Percentiles rank a stretch among this genome's conserved stretches.
These are phyloP conservation scores for Melaleuca alternifolia DNA, from an alignment of 345 rosid genomes.

Conservation along the genomic window DNA sequence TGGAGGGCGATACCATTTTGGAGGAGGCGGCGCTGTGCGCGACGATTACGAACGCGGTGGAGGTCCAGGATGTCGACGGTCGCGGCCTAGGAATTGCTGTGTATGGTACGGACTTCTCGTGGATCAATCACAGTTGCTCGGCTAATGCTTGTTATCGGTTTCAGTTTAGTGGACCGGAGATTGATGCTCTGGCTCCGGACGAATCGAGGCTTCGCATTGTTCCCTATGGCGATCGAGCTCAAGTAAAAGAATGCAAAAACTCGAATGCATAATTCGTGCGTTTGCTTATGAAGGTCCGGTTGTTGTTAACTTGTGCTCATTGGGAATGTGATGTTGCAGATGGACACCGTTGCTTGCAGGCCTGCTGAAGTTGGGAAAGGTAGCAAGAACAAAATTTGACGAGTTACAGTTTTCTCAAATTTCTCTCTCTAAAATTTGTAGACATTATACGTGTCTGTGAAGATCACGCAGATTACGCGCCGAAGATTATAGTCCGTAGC, in stretches of 20 bases:
- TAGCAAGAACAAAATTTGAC: background rate
- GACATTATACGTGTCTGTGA: background rate
- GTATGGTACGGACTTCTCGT: slow-evolving; percentile 50
- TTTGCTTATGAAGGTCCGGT: background rate
- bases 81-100: slow-evolving; percentile 52
- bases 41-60: slow-evolving; percentile 72
- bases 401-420: background rate
- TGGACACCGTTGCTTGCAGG: slow-evolving; percentile 4
- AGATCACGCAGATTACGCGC: slow-evolving; percentile 31
- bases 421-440: background rate
- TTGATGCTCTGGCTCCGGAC: background rate
- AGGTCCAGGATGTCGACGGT: slow-evolving; percentile 56
- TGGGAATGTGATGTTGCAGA: slow-evolving; percentile 18
- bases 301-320: background rate
- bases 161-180: slow-evolving; percentile 15
- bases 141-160: slow-evolving; percentile 79
- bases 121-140: slow-evolving; percentile 90
- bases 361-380: slow-evolving; percentile 16
- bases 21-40: slow-evolving; percentile 52
- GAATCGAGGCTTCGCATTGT: slow-evolving; percentile 9
- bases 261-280: background rate
- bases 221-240: slow-evolving; percentile 12
- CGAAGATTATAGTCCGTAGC: slow-evolving; percentile 48
- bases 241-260: background rate
- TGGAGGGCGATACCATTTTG: background rate